Conservation (phyloP, 1,284 basidiomycete genomes). For the Malassezia dermatis region DNA sequence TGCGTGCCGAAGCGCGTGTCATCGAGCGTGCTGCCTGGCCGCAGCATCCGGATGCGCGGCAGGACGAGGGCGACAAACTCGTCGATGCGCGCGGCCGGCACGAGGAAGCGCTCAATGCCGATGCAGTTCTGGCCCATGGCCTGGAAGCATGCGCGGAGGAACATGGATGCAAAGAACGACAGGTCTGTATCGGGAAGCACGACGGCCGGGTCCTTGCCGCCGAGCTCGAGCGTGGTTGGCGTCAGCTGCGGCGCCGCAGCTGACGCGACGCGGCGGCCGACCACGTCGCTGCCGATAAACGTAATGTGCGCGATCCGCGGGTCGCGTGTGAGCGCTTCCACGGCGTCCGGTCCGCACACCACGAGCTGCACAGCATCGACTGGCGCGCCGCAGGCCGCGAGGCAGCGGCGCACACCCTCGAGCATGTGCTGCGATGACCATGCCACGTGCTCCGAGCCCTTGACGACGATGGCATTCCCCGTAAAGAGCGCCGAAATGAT, state of each 20-base stretch:
- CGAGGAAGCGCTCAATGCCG: constrained; percentile 78
- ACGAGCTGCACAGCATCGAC: constrained; percentile 56
- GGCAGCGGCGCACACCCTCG: constrained; percentile 51
- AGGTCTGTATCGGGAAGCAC: constrained; percentile 52
- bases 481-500: constrained; percentile 79
- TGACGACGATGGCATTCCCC: constrained; percentile 80
- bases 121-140: constrained; percentile 89
- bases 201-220: constrained; percentile 56
- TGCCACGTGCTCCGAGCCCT: constrained; percentile 55
- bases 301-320: constrained; percentile 62
- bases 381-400: constrained; percentile 62
- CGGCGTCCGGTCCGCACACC: constrained; percentile 77
- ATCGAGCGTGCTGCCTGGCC: constrained; percentile 34
- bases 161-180: constrained; percentile 51
- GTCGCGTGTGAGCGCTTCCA: constrained; percentile 68
- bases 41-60: constrained; percentile 28
- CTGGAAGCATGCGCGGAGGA: constrained; percentile 52
- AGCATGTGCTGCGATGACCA: constrained; percentile 51
- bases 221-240: constrained; percentile 80
- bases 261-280: constrained; percentile 71
- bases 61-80: constrained; percentile 21
- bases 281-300: constrained; percentile 83
- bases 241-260: constrained; percentile 76
- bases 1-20: constrained; percentile 26
- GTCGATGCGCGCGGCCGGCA: constrained; percentile 65